Percentiles rank a stretch among this genome's conserved stretches.
Conservation (phyloP, 2,329 filamentous ascomycete species). For the Cladosporium sp. region DNA sequence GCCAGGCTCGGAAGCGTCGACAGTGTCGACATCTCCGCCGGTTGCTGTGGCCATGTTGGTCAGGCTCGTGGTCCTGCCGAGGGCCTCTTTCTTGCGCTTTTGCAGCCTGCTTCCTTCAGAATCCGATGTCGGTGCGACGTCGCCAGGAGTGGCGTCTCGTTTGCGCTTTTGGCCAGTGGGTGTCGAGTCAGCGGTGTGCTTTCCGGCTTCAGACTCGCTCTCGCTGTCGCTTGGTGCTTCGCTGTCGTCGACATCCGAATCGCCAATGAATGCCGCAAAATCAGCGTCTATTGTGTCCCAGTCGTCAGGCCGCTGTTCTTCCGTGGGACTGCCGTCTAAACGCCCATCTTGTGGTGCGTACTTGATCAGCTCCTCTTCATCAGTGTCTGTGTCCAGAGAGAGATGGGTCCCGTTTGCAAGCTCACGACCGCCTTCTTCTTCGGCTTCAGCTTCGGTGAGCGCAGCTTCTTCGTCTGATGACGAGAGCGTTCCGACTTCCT, state of each 20-base stretch:
- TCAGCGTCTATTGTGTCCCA: conserved; percentile 60
- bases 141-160: conserved; percentile 25
- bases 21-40: conserved; percentile 33
- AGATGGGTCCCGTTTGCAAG: conserved; percentile 22
- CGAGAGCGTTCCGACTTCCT: conserved; percentile 36
- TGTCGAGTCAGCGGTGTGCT: conserved; percentile 16
- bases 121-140: conserved; percentile 34
- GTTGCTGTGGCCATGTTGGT: conserved; percentile 38
- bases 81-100: conserved; percentile 45
- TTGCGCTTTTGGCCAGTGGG: conserved; percentile 29
- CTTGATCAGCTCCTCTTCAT: conserved; percentile 41
- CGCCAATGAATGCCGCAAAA: conserved; percentile 60
- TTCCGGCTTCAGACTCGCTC: not conserved
- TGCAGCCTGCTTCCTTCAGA: conserved; percentile 41
- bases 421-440: conserved; percentile 24
- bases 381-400: conserved; percentile 29
- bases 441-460: conserved; percentile 35
- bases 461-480: conserved; percentile 44
- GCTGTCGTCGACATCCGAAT: conserved; percentile 44
- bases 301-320: conserved; percentile 33
- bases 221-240: conserved; percentile 32
- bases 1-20: conserved; percentile 41
- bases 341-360: conserved; percentile 43
- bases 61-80: conserved; percentile 44
- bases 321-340: conserved; percentile 27